phyloP scores from a whole-genome alignment of 495 filamentous ascomycete species.

The Aspergillus sparsus region DNA sequence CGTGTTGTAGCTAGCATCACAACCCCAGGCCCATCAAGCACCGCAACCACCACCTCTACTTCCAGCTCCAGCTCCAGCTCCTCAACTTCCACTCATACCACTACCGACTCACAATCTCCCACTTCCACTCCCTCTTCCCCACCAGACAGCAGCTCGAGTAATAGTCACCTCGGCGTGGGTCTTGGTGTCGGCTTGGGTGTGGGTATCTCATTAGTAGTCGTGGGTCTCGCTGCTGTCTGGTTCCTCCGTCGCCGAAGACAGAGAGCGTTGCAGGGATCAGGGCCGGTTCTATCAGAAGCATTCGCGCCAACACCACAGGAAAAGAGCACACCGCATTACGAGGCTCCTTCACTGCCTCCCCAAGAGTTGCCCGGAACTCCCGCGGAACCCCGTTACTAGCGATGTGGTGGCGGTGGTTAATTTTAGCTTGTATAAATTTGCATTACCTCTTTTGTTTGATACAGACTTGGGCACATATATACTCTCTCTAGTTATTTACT shows the following conservation, averaged over 20 bases:
- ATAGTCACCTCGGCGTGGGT: conserved; percentile 6
- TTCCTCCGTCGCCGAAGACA: conserved; percentile 4
- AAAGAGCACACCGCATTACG: too few species aligned
- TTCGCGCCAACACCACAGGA: too few species aligned
- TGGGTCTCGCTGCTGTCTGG: neutral
- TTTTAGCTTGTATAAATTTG: too few species aligned
- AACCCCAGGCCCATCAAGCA: neutral
- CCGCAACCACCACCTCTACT: neutral
- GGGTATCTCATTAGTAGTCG: conserved; percentile 5
- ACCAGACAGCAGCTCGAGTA: neutral
- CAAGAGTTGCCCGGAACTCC: too few species aligned
- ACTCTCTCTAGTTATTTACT: too few species aligned
- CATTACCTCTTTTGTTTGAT: too few species aligned
- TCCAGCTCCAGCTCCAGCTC: neutral
- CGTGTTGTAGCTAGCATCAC: neutral
- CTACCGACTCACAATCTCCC: neutral
- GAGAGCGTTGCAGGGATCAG: too few species aligned
- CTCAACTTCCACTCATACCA: neutral
- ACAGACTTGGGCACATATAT: too few species aligned
- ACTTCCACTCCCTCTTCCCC: neutral
- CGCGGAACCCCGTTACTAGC: too few species aligned
- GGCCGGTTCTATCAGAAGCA: too few species aligned
- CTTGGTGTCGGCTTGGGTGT: conserved; percentile 12
- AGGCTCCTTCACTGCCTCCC: too few species aligned
- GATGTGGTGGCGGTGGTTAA: too few species aligned